phyloP scores from a whole-genome alignment of 75 land plant species.

The Sequoia sempervirens region DNA sequence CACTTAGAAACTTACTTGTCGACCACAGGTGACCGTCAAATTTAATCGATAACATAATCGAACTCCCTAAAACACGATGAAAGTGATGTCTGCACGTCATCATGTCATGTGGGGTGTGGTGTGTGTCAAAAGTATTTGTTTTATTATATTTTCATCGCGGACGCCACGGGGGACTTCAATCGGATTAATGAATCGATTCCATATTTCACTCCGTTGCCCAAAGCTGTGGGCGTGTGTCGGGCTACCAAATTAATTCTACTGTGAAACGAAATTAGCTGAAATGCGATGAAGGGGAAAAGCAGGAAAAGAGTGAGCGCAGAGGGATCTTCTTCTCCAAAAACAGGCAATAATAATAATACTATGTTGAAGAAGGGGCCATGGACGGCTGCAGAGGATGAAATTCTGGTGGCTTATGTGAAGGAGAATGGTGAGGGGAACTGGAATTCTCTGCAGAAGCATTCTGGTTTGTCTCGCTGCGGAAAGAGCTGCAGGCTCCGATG shows the following conservation, averaged over 20 bases:
- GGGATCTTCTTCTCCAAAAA: not conserved
- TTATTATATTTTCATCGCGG: not conserved
- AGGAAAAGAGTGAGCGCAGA: not conserved
- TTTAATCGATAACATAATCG: too few species aligned
- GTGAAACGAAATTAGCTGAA: not conserved
- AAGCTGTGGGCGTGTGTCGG: too few species aligned
- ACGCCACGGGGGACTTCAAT: not conserved
- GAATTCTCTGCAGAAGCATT: conserved; percentile 60
- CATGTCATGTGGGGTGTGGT: not conserved
- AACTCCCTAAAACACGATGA: too few species aligned
- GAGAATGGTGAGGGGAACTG: conserved; percentile 67
- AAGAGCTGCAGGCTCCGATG: conserved; percentile 70
- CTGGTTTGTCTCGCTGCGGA: conserved; percentile 55
- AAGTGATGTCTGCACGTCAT: not conserved
- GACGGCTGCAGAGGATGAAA: conserved; percentile 58
- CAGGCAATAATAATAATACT: not conserved
- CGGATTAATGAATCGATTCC: not conserved
- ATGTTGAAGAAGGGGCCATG: conserved; percentile 59
- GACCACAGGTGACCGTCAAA: too few species aligned
- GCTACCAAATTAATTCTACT: not conserved
- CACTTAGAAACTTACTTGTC: too few species aligned
- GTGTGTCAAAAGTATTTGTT: not conserved
- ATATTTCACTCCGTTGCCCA: not conserved
- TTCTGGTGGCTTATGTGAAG: conserved; percentile 51
- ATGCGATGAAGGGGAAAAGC: not conserved